A percentile compares a stretch with the other conserved stretches of the same genome.
These are phyloP conservation scores for Fraxinus sp. DNA, from an alignment of 305 asterid species.

Conservation along the genomic window DNA sequence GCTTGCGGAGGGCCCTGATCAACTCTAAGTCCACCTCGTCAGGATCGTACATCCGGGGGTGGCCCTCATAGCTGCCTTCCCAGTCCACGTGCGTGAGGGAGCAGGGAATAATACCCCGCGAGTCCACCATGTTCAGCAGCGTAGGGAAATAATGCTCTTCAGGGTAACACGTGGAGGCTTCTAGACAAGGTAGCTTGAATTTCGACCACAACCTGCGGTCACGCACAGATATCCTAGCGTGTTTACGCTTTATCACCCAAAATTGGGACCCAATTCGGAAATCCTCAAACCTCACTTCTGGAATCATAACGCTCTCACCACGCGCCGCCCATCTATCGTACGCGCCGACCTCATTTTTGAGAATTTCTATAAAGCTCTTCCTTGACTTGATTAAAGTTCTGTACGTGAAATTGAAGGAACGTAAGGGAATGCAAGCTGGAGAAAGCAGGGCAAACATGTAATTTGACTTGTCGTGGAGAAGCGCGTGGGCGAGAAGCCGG, in stretches of 20 bases:
- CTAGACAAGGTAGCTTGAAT: slow-evolving; percentile 63
- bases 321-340: slow-evolving; percentile 80
- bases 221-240: slow-evolving; percentile 53
- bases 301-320: slow-evolving; percentile 65
- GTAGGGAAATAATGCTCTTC: slow-evolving; percentile 94
- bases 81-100: slow-evolving; percentile 88
- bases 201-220: slow-evolving; percentile 69
- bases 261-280: slow-evolving; percentile 94
- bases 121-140: slow-evolving; percentile 68
- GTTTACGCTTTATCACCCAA: slow-evolving; percentile 57
- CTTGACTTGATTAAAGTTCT: slow-evolving; percentile 30
- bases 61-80: slow-evolving; percentile 55
- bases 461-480: slow-evolving; percentile 62
- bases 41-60: slow-evolving; percentile 54
- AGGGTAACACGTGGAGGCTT: slow-evolving; percentile 65
- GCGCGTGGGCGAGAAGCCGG: slow-evolving; percentile 64
- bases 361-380: slow-evolving; percentile 66
- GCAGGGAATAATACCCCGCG: slow-evolving; percentile 59
- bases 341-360: slow-evolving; percentile 65
- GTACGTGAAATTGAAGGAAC: slow-evolving; percentile 56
- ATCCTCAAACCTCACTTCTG: slow-evolving; percentile 56
- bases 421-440: slow-evolving; percentile 69
- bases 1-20: slow-evolving; percentile 31
- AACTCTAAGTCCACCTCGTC: slow-evolving; percentile 56
- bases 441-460: slow-evolving; percentile 71